Base-by-base conservation (phyloP, 2,329 filamentous ascomycete species). In the Claviceps sp. region DNA sequence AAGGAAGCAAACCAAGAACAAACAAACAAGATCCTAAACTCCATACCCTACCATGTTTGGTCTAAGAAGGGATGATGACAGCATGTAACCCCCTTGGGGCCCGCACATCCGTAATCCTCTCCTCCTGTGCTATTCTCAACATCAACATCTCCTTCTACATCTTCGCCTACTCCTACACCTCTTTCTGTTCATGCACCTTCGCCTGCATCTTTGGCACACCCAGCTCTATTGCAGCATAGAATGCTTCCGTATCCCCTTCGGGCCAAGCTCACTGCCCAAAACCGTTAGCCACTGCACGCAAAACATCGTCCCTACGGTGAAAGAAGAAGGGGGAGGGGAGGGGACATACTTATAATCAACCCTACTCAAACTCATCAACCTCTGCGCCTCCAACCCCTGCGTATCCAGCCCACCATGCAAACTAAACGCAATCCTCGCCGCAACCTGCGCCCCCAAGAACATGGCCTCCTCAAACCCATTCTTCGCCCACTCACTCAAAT, bases 401-500 rank as follows among this genome's bases (percentile, higher is more conserved):
- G 69, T 71, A 52, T 81, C 78, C 60, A 79, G 64, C 59, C 80
- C 80, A 18, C 65, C 63, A 58, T 81, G 77, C 57, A 79, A 66
- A 59, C 76, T 79, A 60, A 76, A 81, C 2, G 76, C 77, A 51
- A 81, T 70, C 20, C 78, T 67, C 2, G 87, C 89, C 1, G 87
- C 88, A 36, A 95, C 85, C 68, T 95, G 88, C 2, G 88, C 87
- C 11, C 90, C 90, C 6, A 96, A 72, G 69, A 96, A 95, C 62
- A 83, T 81, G 48, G 86, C 81, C 68, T 96, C 90, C 62, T 96
- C 90, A 62, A 79, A 77, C 52, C 79, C 74, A 57, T 82, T 79
- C 69, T 86, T 90, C 63, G 89, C 89, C 89, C 89, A 96, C 67
- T 95, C 90, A 11, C 85, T 80, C 59, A 95, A 85, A 67, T 96